Base-by-base conservation (phyloP, 768 basidiomycete species). In the Suillus alpinus region DNA sequence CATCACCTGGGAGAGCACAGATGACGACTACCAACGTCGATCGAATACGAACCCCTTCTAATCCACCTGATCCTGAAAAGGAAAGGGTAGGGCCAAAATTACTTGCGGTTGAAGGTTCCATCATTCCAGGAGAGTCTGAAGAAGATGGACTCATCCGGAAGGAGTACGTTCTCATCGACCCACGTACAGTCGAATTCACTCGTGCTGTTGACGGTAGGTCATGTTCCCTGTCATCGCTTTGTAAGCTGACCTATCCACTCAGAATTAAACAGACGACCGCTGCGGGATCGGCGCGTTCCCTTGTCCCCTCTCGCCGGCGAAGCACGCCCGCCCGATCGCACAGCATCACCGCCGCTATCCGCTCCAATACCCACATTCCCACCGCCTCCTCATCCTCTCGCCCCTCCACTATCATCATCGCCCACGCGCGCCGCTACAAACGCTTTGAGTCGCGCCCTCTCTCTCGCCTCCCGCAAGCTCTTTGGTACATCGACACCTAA, bases 81-180 rank as follows among this genome's bases (percentile, higher is more conserved):
- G 55, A 47, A 34, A 63, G 65, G 40, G 46, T 57, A 2, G 20
- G 34, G 23, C 61, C 51, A 0, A 76, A 68, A 36, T 68, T 70
- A 6, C 65, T 82, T 3, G 77, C 85, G 0, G 84, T 86, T 43
- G 81, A 84, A 41, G 85, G 81, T 2, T 91, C 90, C 0, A 72
- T 83, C 59, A 92, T 92, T 56, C 91, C 91, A 12, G 91, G 91
- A 3, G 91, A 93, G 71, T 89, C 87, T 0, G 91, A 92, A 68
- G 91, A 93, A 69, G 91, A 92, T 68, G 89, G 89, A 0, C 77
- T 87, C 55, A 79, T 93, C 53, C 82, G 89, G 57, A 83, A 86
- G 63, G 96, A 98, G 68, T 99, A 99, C 67, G 96, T 98, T 0
- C 83, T 99, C 1, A 92, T 98, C 1, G 94, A 99, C 72, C 86